Base-by-base conservation (phyloP, 768 basidiomycete genomes). In the Amanita rubescens region DNA sequence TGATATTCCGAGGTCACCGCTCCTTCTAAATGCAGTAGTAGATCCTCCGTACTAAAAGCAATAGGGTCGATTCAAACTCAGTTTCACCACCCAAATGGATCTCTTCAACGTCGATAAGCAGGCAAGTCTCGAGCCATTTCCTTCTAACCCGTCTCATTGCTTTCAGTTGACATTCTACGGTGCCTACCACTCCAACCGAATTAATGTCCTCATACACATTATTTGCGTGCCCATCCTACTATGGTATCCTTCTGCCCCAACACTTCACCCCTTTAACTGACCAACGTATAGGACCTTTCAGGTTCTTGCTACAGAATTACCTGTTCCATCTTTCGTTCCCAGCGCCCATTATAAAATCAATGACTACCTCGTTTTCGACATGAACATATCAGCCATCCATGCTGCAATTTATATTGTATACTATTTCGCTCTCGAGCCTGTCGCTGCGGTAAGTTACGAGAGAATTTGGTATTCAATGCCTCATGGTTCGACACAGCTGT, bases 161-260 rank as follows among this genome's bases (percentile, higher is more conserved):
- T 50, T 22, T 34, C 52, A 48, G 92, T 78, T 97, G 63, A 75
- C 85, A 22, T 95, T 95, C 75, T 97, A 97, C 66, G 92, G 91
- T 17, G 85, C 92, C 48, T 96, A 96, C 69, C 94, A 96, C 68
- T 75, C 82, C 14, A 85, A 95, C 66, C 81, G 80, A 24, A 70
- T 82, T 57, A 98, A 98, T 66, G 71, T 97, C 58, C 67, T 78
- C 51, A 90, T 97, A 57, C 95, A 98, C 67, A 74, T 94, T 60
- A 62, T 90, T 55, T 92, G 83, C 58, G 92, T 95, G 11, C 94
- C 94, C 6, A 63, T 87, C 55, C 76, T 96, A 56, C 65, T 91
- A 53, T 97, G 92, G 93, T 88, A 56, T 35, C 12, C 39, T 17
- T 34, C 9, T 30, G n/a, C 17, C 54, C 46, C 25, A 14, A 35